Evolutionary conservation across 2,329 filamentous ascomycete genomes (phyloP), one percentile per base, ranked within the genome.

Genomic region (Aspergillus pseudotamarii): DNA sequence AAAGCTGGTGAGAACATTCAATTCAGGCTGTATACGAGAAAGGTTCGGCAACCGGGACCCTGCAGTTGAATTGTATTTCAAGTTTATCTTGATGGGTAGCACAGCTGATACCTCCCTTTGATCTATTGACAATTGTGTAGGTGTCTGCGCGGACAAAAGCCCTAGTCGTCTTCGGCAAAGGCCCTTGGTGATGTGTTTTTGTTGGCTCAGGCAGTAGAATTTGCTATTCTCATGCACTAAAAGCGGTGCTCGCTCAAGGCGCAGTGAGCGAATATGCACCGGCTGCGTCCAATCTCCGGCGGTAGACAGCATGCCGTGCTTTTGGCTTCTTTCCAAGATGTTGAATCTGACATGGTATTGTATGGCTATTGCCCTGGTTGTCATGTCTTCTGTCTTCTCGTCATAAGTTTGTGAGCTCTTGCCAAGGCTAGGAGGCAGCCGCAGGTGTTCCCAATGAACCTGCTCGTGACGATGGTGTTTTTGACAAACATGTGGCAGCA

Each of bases 1-100:
- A 19, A 59, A 67, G 53, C 67, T 63, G 2, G 68, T 70, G 56
- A 67, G 59, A 4, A 59, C 64, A 32, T 59, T 58, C 3, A 71
- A 57, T 23, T 64, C 45, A 30, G 64, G 50, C 9, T 60, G 51
- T 19, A 58, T 54, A 6, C 45, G 36, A n/a, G 61, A 36, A 6
- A 66, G 28, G 38, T 28, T 38, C 21, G 65, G 65, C 41, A 58
- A 61, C n/a, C 28, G 14, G 5, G 45, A 38, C 2, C 21, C n/a
- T 2, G 23, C 34, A 16, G 54, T 34, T 26, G 60, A 34, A 14
- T 45, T 57, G 57, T 64, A 68, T 14, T 62, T 61, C n/a, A 70
- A 32, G 28, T 59, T 32, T 5, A 67, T 41, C n/a, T 23, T 56
- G 3, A 69, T 6, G 6, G 19, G 50, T n/a, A 28, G 41, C 21